Percentiles rank a stretch among this genome's conserved stretches.
These are phyloP conservation scores for Diplogelasinospora grovesii DNA, from an alignment of 495 filamentous ascomycete species.

Conservation along the genomic window DNA sequence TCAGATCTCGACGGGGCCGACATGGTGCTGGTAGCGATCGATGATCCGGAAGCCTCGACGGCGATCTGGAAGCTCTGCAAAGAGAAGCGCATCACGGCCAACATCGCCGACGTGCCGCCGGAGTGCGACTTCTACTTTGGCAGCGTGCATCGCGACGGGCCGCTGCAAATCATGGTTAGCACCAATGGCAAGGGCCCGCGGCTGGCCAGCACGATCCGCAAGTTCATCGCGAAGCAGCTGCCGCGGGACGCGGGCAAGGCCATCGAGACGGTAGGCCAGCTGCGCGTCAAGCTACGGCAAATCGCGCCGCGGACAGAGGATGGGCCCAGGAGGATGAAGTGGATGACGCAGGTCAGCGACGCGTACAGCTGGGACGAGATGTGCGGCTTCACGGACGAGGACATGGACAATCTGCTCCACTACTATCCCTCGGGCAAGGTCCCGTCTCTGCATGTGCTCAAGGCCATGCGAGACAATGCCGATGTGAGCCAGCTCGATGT, in stretches of 20 bases:
- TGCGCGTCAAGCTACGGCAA: slow-evolving; percentile 72
- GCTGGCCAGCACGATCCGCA: slow-evolving; percentile 77
- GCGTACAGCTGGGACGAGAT: slow-evolving; percentile 80
- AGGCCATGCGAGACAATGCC: slow-evolving; percentile 41
- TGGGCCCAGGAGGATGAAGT: slow-evolving; percentile 86
- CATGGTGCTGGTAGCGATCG: slow-evolving; percentile 89
- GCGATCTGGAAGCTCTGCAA: slow-evolving; percentile 90
- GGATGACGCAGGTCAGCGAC: slow-evolving; percentile 92
- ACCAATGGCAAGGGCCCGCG: slow-evolving; percentile 96
- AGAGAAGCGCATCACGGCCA: slow-evolving; percentile 72
- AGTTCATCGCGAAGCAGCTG: slow-evolving; percentile 70
- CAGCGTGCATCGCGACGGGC: slow-evolving; percentile 87
- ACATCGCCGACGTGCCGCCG: slow-evolving; percentile 93
- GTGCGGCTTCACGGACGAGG: slow-evolving; percentile 72
- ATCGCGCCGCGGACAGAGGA: slow-evolving; percentile 66
- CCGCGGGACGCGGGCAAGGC: slow-evolving; percentile 74
- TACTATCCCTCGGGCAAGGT: slow-evolving; percentile 56
- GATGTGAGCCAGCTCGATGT: slow-evolving; percentile 39
- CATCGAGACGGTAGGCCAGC: slow-evolving; percentile 70
- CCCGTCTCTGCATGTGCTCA: slow-evolving; percentile 40
- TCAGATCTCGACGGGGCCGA: slow-evolving; percentile 60
- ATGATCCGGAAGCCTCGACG: slow-evolving; percentile 81
- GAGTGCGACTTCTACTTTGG: slow-evolving; percentile 99
- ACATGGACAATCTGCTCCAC: slow-evolving; percentile 70
- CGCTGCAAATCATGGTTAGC: slow-evolving; percentile 94